Evolutionary conservation across 164 flowering plant species (phyloP).

Genomic region (Malania oleifera): DNA sequence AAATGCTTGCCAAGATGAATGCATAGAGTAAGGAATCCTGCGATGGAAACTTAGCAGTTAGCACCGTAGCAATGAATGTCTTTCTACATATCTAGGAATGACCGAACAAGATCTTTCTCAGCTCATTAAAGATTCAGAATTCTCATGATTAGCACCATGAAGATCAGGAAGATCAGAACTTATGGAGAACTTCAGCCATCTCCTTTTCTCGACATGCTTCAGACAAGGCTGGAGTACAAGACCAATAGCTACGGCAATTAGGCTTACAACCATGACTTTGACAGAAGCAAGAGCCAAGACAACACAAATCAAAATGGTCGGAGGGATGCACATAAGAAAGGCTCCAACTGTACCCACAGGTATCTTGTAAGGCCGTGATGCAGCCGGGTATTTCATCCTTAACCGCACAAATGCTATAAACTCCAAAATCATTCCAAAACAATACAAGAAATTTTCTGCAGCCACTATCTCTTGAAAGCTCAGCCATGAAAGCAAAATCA

Average conservation of each 20-base stretch:
- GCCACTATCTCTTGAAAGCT: constrained; percentile 21
- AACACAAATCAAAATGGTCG: constrained; percentile 27
- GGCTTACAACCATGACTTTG: not conserved
- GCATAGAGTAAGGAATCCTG: no score
- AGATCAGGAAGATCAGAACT: constrained; percentile 46
- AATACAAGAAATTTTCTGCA: constrained; percentile 16
- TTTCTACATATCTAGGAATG: no score
- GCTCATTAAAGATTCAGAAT: constrained; percentile 7
- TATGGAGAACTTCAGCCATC: constrained; percentile 14
- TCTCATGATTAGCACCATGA: constrained; percentile 5
- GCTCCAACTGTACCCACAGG: constrained; percentile 46
- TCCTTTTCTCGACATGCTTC: constrained; percentile 8
- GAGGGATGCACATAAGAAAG: constrained; percentile 43
- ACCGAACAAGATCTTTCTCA: not conserved
- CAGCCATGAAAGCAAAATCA: constrained; percentile 17
- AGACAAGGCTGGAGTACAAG: constrained; percentile 15
- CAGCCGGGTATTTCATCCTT: constrained; percentile 37
- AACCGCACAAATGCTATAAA: constrained; percentile 44
- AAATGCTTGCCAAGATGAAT: no score
- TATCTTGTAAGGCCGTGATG: constrained; percentile 48
- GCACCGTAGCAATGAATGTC: no score
- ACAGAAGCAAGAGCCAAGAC: not conserved
- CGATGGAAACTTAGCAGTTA: no score
- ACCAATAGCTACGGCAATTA: not conserved
- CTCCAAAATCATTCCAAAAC: constrained; percentile 51